Evolutionary conservation across 768 basidiomycete species (phyloP).

Genomic region (Dacryopinax spathularia): DNA sequence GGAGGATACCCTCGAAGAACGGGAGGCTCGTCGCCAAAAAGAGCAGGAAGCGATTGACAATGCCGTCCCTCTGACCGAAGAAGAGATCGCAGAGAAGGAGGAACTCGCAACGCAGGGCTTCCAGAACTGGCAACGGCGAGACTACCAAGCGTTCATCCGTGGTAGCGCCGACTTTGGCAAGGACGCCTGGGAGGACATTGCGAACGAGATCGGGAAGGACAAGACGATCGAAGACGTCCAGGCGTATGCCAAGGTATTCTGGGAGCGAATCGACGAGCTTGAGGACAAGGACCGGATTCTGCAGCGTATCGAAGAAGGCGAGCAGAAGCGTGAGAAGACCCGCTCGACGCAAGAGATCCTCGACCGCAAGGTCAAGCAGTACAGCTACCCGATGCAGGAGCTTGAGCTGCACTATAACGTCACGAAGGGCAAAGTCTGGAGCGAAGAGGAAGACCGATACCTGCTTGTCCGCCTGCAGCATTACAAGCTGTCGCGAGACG

Average conservation of each 20-base stretch:
- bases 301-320: conserved; percentile 74
- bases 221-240: conserved; percentile 68
- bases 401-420: conserved; percentile 89
- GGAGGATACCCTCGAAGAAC: conserved; percentile 66
- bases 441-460: conserved; percentile 94
- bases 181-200: conserved; percentile 34
- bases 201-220: conserved; percentile 61
- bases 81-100: conserved; percentile 71
- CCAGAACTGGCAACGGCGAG: conserved; percentile 79
- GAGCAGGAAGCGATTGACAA: conserved; percentile 83
- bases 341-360: conserved; percentile 68
- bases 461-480: conserved; percentile 76
- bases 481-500: conserved; percentile 78
- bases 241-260: conserved; percentile 69
- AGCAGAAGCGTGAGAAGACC: conserved; percentile 76
- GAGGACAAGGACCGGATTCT: conserved; percentile 67
- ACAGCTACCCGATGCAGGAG: conserved; percentile 89
- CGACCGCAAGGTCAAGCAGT: conserved; percentile 65
- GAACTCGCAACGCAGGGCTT: conserved; percentile 64
- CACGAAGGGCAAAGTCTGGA: conserved; percentile 93
- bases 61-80: conserved; percentile 82
- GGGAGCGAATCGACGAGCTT: conserved; percentile 76
- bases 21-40: conserved; percentile 62
- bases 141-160: conserved; percentile 76
- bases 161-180: conserved; percentile 4